A percentile compares a stretch with the other conserved stretches of the same genome.
Evolutionary conservation across 139 green algal genomes (phyloP).

Genomic region (Closterium sp.): DNA sequence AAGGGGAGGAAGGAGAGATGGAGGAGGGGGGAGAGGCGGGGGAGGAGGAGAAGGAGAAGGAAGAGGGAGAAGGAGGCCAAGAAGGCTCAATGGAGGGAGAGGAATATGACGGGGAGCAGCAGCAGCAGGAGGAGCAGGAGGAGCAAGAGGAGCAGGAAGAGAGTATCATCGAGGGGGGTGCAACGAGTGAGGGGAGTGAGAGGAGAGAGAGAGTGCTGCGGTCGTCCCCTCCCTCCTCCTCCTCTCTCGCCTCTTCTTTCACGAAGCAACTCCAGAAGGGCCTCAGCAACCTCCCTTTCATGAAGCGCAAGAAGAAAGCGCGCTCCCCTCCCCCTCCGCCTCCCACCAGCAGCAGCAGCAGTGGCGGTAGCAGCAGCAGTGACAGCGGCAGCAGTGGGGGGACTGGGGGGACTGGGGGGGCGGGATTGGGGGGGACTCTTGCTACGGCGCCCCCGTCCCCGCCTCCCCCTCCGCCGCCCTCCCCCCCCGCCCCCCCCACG

Average conservation of each 20-base stretch:
- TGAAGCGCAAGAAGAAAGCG: not conserved
- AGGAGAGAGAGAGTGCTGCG: not conserved
- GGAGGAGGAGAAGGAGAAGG: not conserved
- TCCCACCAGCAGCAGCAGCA: not conserved
- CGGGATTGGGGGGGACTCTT: not conserved
- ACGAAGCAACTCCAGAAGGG: not conserved
- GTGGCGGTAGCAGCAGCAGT: not conserved
- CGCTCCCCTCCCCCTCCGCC: not conserved
- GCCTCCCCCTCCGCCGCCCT: not conserved
- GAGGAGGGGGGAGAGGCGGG: not conserved
- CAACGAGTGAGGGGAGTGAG: not conserved
- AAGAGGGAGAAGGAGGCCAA: not conserved
- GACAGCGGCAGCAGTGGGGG: not conserved
- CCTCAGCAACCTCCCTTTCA: not conserved
- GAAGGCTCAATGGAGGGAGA: not conserved
- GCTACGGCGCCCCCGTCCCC: not conserved
- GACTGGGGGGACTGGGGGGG: not conserved
- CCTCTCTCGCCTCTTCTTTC: not conserved
- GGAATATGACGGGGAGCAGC: not conserved
- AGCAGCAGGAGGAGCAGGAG: not conserved
- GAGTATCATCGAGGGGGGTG: not conserved
- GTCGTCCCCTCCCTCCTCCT: not conserved
- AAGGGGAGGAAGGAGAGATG: not conserved
- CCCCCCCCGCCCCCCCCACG: not conserved
- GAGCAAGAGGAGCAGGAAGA: not conserved